Base-by-base conservation (phyloP, 2,329 filamentous ascomycete genomes). In the Sporothrix inflata region DNA sequence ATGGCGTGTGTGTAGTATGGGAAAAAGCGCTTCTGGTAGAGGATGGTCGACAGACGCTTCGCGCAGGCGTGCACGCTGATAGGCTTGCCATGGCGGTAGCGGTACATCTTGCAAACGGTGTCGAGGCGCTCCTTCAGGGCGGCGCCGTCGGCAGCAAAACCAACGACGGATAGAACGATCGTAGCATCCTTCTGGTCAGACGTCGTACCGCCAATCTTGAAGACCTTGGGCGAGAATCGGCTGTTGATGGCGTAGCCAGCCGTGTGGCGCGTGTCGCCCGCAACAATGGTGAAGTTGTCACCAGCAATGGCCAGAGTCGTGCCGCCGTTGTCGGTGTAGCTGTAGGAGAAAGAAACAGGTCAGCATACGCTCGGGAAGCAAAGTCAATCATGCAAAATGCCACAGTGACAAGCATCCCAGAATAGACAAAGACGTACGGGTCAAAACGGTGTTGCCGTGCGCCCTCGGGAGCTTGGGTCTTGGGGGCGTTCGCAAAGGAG, bases 181-280 rank as follows among this genome's bases (percentile, higher is more conserved):
- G 90, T 92, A 69, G 94, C 92, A 77, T 94, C 93, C 74, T 92
- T 89, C 81, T 97, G 93, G 71, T 93, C 91, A 69, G 94, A 89
- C 55, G 92, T 94, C 74, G 94, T 93, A 70, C 95, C 96, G 74
- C 97, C 96, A 77, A 99, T 97, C 84, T 93, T 94, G 89, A 97
- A 99, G 75, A 99, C 92, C 84, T 99, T 99, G 72, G 96, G 96
- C 73, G 91, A 89, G 86, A 93, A 95, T 79, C 96, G 92, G 73
- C 94, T 94, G 89, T 99, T 98, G 91, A 99, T 99, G 87, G 92
- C 98, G 90, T 97, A 99, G 80, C 97, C 96, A 76, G 93, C 92
- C 71, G 94, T 97, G 79, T 94, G 93, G 81, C 96, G 93, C 78
- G 96, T 99, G 85, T 99, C 96, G 83, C 97, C 96, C 60, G 96